Evolutionary conservation across 2,329 filamentous ascomycete genomes (phyloP).

Genomic region (Sclerotinia borealis): DNA sequence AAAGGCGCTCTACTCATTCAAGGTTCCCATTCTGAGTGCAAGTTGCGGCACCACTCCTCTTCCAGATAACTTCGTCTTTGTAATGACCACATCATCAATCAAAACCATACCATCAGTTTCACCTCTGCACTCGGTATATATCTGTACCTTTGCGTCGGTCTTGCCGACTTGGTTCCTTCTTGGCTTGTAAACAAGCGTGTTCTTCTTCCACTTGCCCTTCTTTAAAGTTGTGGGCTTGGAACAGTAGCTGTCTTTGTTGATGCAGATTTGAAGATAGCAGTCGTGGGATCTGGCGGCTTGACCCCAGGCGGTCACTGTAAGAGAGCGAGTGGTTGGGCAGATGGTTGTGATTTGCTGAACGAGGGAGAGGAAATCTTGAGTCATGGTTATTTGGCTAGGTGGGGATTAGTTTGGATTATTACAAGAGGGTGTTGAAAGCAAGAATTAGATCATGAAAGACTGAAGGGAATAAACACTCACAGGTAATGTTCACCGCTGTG

Average conservation of each 20-base stretch:
- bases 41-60: neutral
- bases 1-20: neutral
- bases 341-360: constrained; percentile 9
- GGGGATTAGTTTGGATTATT: neutral
- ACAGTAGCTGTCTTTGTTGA: constrained; percentile 7
- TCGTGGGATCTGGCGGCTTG: constrained; percentile 1
- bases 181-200: neutral
- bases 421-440: neutral
- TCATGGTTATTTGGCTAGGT: constrained; percentile 5
- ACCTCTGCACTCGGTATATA: constrained; percentile 7
- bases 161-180: neutral
- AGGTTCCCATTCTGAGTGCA: neutral
- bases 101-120: constrained; percentile 1
- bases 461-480: neutral
- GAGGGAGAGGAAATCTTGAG: neutral
- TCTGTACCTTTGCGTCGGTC: neutral
- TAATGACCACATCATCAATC: constrained; percentile 2
- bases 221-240: neutral
- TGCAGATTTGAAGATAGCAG: constrained; percentile 10
- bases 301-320: neutral
- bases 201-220: constrained; percentile 12
- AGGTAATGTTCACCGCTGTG: neutral
- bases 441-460: neutral
- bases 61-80: neutral
- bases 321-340: neutral